Evolutionary conservation across 192 early-diverging fungal genomes (phyloP), one percentile per base, ranked within the genome.

Genomic region (Diversispora epigaea): DNA sequence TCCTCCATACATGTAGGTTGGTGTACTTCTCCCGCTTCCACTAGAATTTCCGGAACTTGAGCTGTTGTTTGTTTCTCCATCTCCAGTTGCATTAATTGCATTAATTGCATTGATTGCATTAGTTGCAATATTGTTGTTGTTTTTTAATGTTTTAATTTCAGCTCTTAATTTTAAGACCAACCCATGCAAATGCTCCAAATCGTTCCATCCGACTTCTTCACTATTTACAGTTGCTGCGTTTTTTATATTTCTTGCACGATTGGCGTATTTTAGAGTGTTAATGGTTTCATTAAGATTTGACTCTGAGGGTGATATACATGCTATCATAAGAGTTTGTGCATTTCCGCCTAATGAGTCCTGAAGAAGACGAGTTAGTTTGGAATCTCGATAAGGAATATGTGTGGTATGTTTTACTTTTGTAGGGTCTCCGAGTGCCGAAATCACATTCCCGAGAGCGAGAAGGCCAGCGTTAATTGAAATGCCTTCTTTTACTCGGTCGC

Each of bases 381-480:
- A 94, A 77, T 99, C 96, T 66, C 98, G 90, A 74, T 97, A 99
- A 0, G 98, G 98, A 21, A 99, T 88, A 72, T 98, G 95, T 12
- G 84, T 85, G 44, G 81, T 79, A 41, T 81, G 82, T 68, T 85
- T 84, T 46, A 76, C 79, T 54, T 85, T 86, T 6, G 82, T 56
- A 8, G 87, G 81, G 76, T 96, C 96, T 32, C 94, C 95, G 10
- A 99, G 82, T 0, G 96, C 98, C 11, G 92, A 94, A 60, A 99
- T 99, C 19, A 97, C 96, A 80, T 98, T 99, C 70, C 96, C 98
- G 21, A 99, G 88, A 6, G 96, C 95, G 70, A 97, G 82, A 12
- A 98, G 85, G 3, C 96, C 98, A 49, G 93, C 91, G 80, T 98
- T 99, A 81, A 98, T 99, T 39, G 92, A 92, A 68, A 98, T 98